Conservation (phyloP, 164 flowering plant genomes). For the grape (Vitis vinifera) region DNA sequence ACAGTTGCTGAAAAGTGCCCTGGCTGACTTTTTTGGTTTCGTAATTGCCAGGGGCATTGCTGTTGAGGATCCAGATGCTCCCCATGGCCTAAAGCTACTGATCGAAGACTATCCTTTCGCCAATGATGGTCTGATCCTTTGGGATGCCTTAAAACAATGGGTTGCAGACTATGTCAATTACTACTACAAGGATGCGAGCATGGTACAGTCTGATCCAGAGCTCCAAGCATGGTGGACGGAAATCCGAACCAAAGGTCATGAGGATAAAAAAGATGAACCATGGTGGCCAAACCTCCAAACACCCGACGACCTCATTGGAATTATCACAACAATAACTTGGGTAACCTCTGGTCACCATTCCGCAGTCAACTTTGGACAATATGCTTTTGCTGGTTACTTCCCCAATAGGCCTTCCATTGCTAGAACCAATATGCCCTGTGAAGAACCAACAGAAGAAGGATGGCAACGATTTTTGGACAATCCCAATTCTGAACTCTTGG, state of each 20-base stretch:
- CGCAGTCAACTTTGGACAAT: slow-evolving; percentile 43
- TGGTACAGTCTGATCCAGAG: slow-evolving; percentile 22
- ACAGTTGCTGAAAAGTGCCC: no score
- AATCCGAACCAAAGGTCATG: slow-evolving; percentile 29
- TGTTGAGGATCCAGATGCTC: slow-evolving; percentile 27
- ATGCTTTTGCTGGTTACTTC: slow-evolving; percentile 33
- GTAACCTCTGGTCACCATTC: slow-evolving; percentile 39
- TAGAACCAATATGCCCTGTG: slow-evolving; percentile 25
- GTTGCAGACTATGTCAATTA: slow-evolving; percentile 27
- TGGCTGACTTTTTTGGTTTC: background rate
- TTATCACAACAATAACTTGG: slow-evolving; percentile 33
- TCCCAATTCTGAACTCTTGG: slow-evolving; percentile 21
- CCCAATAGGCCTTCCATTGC: slow-evolving; percentile 37
- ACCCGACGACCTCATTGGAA: slow-evolving; percentile 18
- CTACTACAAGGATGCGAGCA: slow-evolving; percentile 20
- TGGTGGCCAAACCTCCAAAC: slow-evolving; percentile 44
- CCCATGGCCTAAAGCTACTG: slow-evolving; percentile 29
- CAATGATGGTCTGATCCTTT: slow-evolving; percentile 31
- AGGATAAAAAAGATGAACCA: slow-evolving; percentile 34
- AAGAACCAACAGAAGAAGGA: slow-evolving; percentile 18
- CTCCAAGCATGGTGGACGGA: slow-evolving; percentile 41
- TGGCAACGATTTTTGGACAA: slow-evolving; percentile 17
- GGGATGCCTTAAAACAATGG: slow-evolving; percentile 29
- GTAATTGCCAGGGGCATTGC: slow-evolving; percentile 30
- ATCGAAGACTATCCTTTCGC: slow-evolving; percentile 43